Conservation (phyloP, 164 flowering plant genomes). For the Cinnamomum chago region DNA sequence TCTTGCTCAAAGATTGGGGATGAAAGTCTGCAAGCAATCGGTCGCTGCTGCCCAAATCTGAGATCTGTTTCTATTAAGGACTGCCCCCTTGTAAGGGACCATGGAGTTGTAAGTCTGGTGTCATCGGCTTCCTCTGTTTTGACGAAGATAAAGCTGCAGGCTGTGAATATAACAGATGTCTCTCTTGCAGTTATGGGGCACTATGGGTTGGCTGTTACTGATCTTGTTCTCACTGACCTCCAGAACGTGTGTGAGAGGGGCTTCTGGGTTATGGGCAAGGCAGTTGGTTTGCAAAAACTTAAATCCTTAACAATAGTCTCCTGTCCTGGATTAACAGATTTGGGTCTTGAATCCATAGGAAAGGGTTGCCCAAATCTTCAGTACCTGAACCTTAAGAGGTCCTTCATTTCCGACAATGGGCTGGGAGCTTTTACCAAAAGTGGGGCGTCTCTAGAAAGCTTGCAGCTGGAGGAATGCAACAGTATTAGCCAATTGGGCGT, state of each 20-base stretch:
- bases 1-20: conserved; percentile 65
- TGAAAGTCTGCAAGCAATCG: conserved; percentile 59
- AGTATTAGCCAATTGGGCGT: conserved; percentile 57
- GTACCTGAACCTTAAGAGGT: conserved; percentile 42
- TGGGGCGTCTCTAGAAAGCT: conserved; percentile 51
- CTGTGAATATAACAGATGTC: conserved; percentile 56
- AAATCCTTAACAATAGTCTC: conserved; percentile 44
- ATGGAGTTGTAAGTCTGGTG: conserved; percentile 62
- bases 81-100: conserved; percentile 78
- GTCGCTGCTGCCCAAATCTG: conserved; percentile 49
- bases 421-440: conserved; percentile 47
- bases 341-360: conserved; percentile 59
- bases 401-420: conserved; percentile 58
- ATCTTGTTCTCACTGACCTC: conserved; percentile 49
- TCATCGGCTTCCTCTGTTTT: conserved; percentile 50
- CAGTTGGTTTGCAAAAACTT: conserved; percentile 59
- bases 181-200: conserved; percentile 86
- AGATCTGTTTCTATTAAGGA: conserved; percentile 52
- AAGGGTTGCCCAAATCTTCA: conserved; percentile 68
- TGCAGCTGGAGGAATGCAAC: conserved; percentile 71
- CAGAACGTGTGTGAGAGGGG: conserved; percentile 66
- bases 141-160: conserved; percentile 69
- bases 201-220: conserved; percentile 63
- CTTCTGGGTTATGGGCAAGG: conserved; percentile 80
- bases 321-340: conserved; percentile 64